Conservation (phyloP, 257 asterid species). For the Solanum appendiculatum region DNA sequence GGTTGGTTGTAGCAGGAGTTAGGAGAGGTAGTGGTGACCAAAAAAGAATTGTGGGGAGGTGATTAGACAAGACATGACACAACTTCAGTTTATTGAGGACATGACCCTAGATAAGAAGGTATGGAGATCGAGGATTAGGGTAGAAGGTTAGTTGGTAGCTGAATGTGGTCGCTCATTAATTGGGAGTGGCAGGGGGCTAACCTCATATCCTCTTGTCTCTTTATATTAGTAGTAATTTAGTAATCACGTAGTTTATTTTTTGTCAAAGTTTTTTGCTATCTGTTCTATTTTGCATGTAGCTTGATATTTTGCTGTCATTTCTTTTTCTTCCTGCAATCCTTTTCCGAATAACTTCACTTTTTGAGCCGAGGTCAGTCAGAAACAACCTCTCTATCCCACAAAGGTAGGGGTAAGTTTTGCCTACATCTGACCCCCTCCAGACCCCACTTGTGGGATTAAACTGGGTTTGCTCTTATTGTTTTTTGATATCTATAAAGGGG, state of each 20-base stretch:
- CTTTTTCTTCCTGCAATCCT: background rate
- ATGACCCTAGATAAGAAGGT: no score
- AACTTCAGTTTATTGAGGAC: background rate
- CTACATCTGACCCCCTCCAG: background rate
- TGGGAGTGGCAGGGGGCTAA: background rate
- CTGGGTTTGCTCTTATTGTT: background rate
- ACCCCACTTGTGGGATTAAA: background rate
- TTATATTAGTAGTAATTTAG: background rate
- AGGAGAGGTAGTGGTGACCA: background rate
- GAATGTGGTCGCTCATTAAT: background rate
- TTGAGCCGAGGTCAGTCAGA: background rate
- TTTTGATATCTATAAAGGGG: background rate
- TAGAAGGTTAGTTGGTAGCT: no score
- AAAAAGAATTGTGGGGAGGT: background rate
- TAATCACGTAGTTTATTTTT: background rate
- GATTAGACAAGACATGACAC: background rate
- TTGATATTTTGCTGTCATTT: background rate
- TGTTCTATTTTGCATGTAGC: background rate
- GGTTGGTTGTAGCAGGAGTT: background rate
- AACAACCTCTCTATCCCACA: background rate
- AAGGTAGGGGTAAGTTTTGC: background rate
- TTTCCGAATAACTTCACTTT: background rate
- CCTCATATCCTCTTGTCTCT: background rate
- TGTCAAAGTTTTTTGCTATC: background rate
- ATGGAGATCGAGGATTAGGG: no score